phyloP scores from a whole-genome alignment of 2,329 filamentous ascomycete species.

The Phyllosticta paracitricarpa region DNA sequence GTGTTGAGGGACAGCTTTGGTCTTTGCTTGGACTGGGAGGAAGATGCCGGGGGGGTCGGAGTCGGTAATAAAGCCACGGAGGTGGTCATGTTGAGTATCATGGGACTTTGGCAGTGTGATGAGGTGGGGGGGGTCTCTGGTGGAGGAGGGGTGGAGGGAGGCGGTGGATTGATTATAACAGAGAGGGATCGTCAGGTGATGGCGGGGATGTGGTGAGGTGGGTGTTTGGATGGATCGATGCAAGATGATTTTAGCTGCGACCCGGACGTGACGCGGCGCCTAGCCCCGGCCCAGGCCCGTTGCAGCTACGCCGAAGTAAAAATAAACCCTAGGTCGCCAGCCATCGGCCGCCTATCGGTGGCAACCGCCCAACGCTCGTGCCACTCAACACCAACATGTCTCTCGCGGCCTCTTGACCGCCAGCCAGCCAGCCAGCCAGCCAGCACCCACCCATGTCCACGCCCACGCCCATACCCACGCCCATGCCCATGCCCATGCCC shows the following conservation, averaged over 20 bases:
- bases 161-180: slow-evolving; percentile 5
- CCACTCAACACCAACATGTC: neutral
- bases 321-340: neutral
- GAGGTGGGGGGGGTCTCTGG: neutral
- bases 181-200: slow-evolving; percentile 4
- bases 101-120: slow-evolving; percentile 13
- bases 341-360: neutral
- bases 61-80: slow-evolving; percentile 35
- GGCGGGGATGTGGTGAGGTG: neutral
- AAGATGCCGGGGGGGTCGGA: slow-evolving; percentile 7
- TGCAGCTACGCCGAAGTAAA: neutral
- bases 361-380: neutral
- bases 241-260: too few species aligned
- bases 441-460: too few species aligned
- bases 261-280: neutral
- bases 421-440: neutral
- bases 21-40: slow-evolving; percentile 25
- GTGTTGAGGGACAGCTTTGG: slow-evolving; percentile 55
- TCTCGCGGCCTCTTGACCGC: neutral
- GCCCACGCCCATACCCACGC: neutral
- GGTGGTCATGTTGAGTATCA: slow-evolving; percentile 31
- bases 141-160: neutral
- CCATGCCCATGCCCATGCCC: neutral
- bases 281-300: neutral
- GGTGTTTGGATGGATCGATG: neutral